phyloP scores from a whole-genome alignment of 2,329 filamentous ascomycete species.

The Ophiostoma australiae region DNA sequence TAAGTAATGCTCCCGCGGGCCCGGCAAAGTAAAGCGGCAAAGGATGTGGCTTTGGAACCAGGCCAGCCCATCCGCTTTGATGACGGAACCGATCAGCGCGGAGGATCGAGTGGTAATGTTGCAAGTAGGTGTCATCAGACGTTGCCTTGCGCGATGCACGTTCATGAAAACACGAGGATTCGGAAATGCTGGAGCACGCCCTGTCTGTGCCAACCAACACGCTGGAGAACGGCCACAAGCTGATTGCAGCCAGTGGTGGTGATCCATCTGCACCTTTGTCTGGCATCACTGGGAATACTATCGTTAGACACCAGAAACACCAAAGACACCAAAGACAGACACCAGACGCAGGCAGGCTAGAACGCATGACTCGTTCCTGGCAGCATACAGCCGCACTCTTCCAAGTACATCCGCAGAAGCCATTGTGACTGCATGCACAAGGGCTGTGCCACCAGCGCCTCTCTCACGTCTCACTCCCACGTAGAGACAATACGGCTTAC shows the following conservation, averaged over 20 bases:
- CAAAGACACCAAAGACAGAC: background rate
- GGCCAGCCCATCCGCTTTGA: background rate
- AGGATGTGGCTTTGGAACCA: background rate
- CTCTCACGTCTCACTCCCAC: background rate
- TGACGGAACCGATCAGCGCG: background rate
- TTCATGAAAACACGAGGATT: background rate
- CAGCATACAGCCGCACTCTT: background rate
- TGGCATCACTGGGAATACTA: background rate
- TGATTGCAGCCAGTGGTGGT: background rate
- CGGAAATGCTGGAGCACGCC: background rate
- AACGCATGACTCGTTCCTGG: constrained; percentile 10
- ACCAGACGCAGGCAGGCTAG: background rate
- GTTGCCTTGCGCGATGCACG: background rate
- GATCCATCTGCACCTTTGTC: background rate
- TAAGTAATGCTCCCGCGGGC: background rate
- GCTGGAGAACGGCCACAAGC: background rate
- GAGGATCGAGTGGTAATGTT: background rate
- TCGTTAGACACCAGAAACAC: too few relatives aligned
- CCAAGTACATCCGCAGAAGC: background rate
- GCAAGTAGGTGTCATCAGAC: background rate
- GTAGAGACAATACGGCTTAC: background rate
- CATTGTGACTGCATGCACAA: background rate
- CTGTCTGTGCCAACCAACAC: background rate
- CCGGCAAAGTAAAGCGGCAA: background rate
- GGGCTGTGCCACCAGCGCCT: background rate